Evolutionary conservation across 2,329 filamentous ascomycete genomes (phyloP), one percentile per base, ranked within the genome.

Genomic region (Claviceps arundinis): DNA sequence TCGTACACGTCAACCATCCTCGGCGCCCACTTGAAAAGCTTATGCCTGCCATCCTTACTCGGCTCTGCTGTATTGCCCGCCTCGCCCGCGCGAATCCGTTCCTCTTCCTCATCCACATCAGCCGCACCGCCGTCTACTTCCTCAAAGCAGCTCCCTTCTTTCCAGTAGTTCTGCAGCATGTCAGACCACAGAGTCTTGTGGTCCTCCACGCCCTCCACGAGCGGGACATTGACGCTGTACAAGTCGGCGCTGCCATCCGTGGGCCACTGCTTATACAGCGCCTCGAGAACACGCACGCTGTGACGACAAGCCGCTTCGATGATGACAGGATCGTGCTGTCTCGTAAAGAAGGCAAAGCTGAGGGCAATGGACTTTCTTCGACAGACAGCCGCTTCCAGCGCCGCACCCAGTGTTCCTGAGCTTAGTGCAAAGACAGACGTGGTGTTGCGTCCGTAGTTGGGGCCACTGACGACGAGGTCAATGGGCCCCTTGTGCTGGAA

Each of bases 21-120:
- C 2, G 91, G 93, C 47, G 87, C 82, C 93, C 93, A 97, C 69
- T 91, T 94, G 74, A 96, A 97, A 68, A 94, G 87, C 65, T 87
- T 88, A 67, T 95, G 88, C 52, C 73, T 77, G 64, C 89, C 83
- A 34, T 76, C 70, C 42, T 69, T 61, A 11, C 13, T 37, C 17
- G 42, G 24, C 11, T 50, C 44, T 37, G 41, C 37, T 6, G 8
- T 24, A 13, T 37, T 19, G 30, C 41, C 69, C 48, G 72, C 71
- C 58, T 71, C 70, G 19, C 77, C 78, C 63, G 85, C 80, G 47
- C 89, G 78, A 56, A 95, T 84, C 57, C 76, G 75, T 59, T 82
- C 76, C 69, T 95, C 90, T 58, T 87, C 82, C 58, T 84, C 77
- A 16, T 81, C 80, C 52, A 81, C 77, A 50, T 85, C 80, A 4